Percentiles rank a stretch among this genome's conserved stretches.
phyloP scores from a whole-genome alignment of 306 rosid genomes.

The Casuarina glauca region DNA sequence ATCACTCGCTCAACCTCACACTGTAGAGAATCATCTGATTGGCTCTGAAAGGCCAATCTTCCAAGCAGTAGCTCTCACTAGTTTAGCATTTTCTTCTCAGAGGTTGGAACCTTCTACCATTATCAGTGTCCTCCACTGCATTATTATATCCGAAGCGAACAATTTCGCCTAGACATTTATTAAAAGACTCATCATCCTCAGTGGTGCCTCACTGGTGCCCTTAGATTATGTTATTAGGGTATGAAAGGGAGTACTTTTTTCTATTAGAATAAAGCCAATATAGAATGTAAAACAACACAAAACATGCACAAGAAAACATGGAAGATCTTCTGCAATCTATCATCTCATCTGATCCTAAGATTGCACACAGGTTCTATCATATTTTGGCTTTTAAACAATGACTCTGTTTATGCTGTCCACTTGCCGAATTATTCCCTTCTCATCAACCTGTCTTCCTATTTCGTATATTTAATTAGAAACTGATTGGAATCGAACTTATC shows the following conservation, averaged over 20 bases:
- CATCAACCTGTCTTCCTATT: not conserved
- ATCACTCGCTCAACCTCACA: too few species aligned
- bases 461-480: not conserved
- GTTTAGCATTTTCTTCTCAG: not conserved
- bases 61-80: not conserved
- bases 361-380: conserved; percentile 28
- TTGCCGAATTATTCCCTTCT: conserved; percentile 57
- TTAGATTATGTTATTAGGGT: conserved; percentile 22
- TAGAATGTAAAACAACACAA: conserved; percentile 25
- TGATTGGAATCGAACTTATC: conserved; percentile 32
- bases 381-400: conserved; percentile 25
- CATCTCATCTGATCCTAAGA: conserved; percentile 43
- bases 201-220: conserved; percentile 13
- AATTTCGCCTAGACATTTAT: conserved; percentile 9
- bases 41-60: not conserved
- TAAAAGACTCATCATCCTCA: not conserved
- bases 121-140: conserved; percentile 20
- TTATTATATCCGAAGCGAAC: conserved; percentile 14
- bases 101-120: conserved; percentile 20
- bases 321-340: conserved; percentile 71
- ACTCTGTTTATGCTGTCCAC: conserved; percentile 42
- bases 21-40: not conserved
- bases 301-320: conserved; percentile 49
- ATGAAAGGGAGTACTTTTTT: conserved; percentile 14
- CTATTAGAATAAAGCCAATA: not conserved